These are phyloP conservation scores for Coemansia sp. DNA, from an alignment of 192 early-diverging fungal species.

Conservation along the genomic window DNA sequence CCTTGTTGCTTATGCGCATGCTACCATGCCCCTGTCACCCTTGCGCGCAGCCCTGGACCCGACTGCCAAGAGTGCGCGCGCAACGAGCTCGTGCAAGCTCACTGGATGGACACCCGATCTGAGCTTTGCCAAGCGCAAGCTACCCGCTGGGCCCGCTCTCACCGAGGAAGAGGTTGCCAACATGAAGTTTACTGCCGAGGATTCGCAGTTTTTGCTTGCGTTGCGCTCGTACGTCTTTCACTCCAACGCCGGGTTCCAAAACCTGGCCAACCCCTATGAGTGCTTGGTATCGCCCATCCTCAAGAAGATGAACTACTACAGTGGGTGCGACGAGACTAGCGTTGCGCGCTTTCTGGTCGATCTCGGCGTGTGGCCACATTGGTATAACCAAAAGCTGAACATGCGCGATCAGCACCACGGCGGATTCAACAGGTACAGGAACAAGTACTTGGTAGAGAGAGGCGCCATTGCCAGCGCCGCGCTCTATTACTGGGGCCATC, in stretches of 20 bases:
- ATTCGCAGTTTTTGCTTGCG: constrained; percentile 61
- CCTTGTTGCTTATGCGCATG: constrained; percentile 36
- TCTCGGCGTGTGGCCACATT: constrained; percentile 77
- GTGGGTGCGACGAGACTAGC: constrained; percentile 51
- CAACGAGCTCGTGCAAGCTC: constrained; percentile 18
- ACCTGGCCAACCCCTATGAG: constrained; percentile 40
- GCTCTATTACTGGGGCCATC: background rate
- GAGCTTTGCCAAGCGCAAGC: background rate
- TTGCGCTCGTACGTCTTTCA: constrained; percentile 54
- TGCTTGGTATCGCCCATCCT: constrained; percentile 60
- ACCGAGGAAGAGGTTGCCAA: constrained; percentile 12
- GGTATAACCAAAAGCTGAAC: constrained; percentile 67
- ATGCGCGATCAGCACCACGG: constrained; percentile 48
- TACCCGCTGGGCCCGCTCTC: background rate
- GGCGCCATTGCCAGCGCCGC: background rate
- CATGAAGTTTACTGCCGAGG: constrained; percentile 49
- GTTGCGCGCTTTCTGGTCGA: constrained; percentile 71
- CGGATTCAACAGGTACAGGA: constrained; percentile 43
- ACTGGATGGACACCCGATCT: constrained; percentile 21
- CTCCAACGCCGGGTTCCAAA: constrained; percentile 28
- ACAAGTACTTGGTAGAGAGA: constrained; percentile 6
- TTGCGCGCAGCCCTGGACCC: constrained; percentile 25
- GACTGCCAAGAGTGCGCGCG: constrained; percentile 8
- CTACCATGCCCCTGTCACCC: constrained; percentile 16
- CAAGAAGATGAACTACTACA: constrained; percentile 62